Evolutionary conservation across 148 eudicot species (phyloP).

Genomic region (Spergularia bocconei): DNA sequence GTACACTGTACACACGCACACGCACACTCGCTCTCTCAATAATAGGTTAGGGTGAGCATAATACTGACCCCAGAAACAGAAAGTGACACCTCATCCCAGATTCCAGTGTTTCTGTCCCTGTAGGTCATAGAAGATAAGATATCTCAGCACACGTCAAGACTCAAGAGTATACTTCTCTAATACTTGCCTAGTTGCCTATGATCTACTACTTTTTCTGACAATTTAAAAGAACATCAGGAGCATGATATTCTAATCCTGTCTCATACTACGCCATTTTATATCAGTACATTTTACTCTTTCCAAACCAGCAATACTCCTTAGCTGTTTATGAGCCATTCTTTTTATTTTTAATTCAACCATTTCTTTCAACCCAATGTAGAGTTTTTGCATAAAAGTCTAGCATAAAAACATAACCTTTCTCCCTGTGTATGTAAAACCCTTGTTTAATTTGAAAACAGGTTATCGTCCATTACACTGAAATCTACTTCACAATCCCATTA

Average conservation of each 20-base stretch:
- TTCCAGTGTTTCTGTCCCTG: constrained; percentile 99
- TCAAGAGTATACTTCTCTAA: neutral
- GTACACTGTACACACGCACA: neutral
- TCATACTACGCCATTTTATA: neutral
- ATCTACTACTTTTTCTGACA: neutral
- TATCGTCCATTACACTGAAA: too few relatives aligned
- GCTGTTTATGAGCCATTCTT: neutral
- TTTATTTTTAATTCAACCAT: neutral
- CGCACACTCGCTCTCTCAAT: neutral
- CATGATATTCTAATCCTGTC: neutral
- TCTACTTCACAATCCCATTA: neutral
- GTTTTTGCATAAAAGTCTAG: neutral
- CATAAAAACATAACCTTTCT: neutral
- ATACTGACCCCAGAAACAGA: constrained; percentile 81
- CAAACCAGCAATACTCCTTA: too few relatives aligned
- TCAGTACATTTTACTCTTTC: neutral
- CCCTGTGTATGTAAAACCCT: neutral
- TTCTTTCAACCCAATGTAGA: neutral
- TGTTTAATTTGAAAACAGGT: too few relatives aligned
- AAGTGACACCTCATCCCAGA: constrained; percentile 98
- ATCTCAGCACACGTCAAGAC: neutral
- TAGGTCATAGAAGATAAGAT: constrained; percentile 17
- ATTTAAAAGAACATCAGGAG: constrained; percentile 1
- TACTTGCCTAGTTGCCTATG: neutral
- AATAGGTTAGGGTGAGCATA: constrained; percentile 4